These are phyloP conservation scores for Verticillium longisporum DNA, from an alignment of 2,329 filamentous ascomycete genomes.

Conservation along the genomic window DNA sequence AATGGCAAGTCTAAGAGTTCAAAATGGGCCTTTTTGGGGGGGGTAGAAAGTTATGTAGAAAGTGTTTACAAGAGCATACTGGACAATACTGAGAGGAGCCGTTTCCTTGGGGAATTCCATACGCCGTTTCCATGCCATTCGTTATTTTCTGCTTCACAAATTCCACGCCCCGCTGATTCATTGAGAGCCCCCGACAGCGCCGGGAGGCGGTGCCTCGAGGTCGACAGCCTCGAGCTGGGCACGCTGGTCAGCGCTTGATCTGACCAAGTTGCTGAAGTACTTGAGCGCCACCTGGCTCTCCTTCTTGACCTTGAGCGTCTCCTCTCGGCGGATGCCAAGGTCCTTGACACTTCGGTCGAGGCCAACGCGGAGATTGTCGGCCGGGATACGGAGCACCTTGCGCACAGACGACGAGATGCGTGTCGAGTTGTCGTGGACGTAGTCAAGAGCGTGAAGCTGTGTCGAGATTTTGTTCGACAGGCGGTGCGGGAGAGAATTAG, in stretches of 20 bases:
- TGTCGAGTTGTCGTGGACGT: slow-evolving; percentile 80
- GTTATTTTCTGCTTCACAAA: background rate
- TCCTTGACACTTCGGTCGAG: slow-evolving; percentile 83
- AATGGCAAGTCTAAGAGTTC: background rate
- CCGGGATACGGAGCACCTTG: slow-evolving; percentile 80
- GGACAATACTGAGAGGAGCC: background rate
- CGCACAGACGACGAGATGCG: slow-evolving; percentile 83
- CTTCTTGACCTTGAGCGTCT: slow-evolving; percentile 71
- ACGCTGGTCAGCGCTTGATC: slow-evolving; percentile 51
- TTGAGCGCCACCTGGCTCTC: slow-evolving; percentile 85
- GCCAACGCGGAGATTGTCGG: slow-evolving; percentile 76
- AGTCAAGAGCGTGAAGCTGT: slow-evolving; percentile 78
- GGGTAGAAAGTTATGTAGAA: background rate
- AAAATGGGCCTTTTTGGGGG: background rate
- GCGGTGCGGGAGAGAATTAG: slow-evolving; percentile 78
- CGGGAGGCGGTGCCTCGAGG: slow-evolving; percentile 44
- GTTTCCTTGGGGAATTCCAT: background rate
- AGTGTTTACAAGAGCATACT: background rate
- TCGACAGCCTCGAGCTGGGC: slow-evolving; percentile 44
- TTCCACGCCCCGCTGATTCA: background rate
- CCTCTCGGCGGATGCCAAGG: slow-evolving; percentile 68
- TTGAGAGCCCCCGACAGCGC: slow-evolving; percentile 6
- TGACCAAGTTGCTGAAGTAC: slow-evolving; percentile 83
- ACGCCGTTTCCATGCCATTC: background rate
- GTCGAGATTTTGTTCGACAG: slow-evolving; percentile 78